Conservation (phyloP, 139 green algal species). For the Nannochloris sp. region DNA sequence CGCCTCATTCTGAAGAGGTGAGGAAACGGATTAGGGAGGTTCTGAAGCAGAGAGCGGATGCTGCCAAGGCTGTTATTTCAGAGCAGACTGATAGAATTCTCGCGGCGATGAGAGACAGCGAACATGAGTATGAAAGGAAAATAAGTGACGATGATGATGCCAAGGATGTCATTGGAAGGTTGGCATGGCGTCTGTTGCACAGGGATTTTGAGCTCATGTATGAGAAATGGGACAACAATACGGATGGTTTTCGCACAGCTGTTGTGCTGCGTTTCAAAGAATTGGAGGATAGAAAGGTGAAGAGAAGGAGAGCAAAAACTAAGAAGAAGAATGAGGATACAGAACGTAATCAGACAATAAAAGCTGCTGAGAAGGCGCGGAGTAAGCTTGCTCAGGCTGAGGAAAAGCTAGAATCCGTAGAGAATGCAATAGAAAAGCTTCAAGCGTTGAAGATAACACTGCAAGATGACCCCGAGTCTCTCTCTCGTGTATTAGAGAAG, state of each 20-base stretch:
- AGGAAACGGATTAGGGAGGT: not conserved
- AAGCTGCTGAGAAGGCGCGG: slow-evolving; percentile 2
- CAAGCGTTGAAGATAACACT: slow-evolving; percentile 1
- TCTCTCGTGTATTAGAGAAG: not conserved
- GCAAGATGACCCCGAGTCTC: not conserved
- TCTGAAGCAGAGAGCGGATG: not conserved
- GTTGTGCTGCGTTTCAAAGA: not conserved
- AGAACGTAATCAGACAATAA: slow-evolving; percentile 13
- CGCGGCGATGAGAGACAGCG: not conserved
- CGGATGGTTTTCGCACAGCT: not conserved
- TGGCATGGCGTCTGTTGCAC: not conserved
- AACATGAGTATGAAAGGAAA: not conserved
- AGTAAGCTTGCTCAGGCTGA: slow-evolving; percentile 18
- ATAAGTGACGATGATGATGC: not conserved
- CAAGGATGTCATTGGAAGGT: not conserved
- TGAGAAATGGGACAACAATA: not conserved
- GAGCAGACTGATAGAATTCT: not conserved
- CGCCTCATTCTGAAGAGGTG: not conserved
- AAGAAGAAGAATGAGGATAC: not conserved
- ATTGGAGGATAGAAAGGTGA: not conserved
- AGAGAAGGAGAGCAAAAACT: not conserved
- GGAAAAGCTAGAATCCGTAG: slow-evolving; percentile 10
- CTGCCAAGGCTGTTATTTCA: not conserved
- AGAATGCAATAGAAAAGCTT: slow-evolving; percentile 16
- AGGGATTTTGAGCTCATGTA: not conserved